Conservation (phyloP, 2,329 filamentous ascomycete species). For the Dactylonectria estremocensis region DNA sequence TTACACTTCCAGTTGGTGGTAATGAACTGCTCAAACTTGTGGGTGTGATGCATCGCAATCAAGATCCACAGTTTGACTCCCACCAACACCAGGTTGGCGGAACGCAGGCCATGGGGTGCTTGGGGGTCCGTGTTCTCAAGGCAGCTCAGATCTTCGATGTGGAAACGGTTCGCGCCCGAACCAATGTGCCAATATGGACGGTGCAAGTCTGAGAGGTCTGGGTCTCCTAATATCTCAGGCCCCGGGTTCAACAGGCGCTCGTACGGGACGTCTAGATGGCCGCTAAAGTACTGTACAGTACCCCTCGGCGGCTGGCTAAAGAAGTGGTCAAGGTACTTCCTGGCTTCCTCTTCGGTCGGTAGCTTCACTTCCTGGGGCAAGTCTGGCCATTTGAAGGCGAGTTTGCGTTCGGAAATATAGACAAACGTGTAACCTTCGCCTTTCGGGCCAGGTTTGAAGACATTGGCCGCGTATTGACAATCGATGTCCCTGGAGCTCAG, state of each 20-base stretch:
- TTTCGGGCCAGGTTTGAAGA: neutral
- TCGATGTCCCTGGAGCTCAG: neutral
- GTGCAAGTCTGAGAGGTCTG: neutral
- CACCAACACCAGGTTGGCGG: neutral
- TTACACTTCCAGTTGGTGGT: neutral
- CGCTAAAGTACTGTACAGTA: neutral
- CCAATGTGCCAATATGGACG: conserved; percentile 1
- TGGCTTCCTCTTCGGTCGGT: conserved; percentile 2
- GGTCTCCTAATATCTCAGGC: neutral
- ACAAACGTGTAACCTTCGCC: neutral
- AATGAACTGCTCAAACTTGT: neutral
- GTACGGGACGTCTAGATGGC: neutral
- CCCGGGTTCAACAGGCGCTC: conserved; percentile 1
- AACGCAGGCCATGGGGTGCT: neutral
- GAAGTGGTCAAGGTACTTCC: neutral
- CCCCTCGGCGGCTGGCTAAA: neutral
- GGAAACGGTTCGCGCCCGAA: neutral
- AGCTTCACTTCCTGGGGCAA: neutral
- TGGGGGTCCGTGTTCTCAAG: no score
- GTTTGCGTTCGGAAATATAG: neutral
- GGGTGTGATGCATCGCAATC: neutral
- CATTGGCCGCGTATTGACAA: neutral
- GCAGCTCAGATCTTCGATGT: neutral
- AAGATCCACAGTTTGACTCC: conserved; percentile 1
- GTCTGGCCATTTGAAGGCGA: neutral